Evolutionary conservation across 768 basidiomycete genomes (phyloP).

Genomic region (Amanita rimosa): DNA sequence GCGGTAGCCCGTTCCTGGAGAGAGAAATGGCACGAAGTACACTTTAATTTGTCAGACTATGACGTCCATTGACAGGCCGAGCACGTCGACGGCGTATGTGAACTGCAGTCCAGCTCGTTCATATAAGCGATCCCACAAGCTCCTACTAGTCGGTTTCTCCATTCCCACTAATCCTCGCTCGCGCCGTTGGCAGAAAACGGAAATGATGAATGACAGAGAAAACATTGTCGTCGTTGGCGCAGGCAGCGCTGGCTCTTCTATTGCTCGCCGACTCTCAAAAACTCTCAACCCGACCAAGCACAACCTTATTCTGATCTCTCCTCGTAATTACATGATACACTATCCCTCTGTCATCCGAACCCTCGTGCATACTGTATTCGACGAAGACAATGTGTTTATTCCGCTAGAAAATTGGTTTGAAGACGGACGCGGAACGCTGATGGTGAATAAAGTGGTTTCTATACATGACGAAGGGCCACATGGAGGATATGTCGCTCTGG

Average conservation of each 20-base stretch:
- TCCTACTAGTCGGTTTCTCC: not conserved
- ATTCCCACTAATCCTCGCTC: not conserved
- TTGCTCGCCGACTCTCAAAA: conserved; percentile 36
- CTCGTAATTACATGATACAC: conserved; percentile 37
- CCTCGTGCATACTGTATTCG: conserved; percentile 31
- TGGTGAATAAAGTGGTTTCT: conserved; percentile 26
- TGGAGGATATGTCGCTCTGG: conserved; percentile 37
- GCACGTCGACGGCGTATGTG: not conserved
- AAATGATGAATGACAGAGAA: conserved; percentile 3
- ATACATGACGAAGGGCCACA: conserved; percentile 20
- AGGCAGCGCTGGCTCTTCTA: conserved; percentile 36
- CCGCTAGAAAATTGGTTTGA: conserved; percentile 39
- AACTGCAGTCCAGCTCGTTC: not conserved
- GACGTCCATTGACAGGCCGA: not conserved
- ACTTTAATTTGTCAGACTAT: not conserved
- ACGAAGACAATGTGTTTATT: conserved; percentile 35
- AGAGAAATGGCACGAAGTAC: not conserved
- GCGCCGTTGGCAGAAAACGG: no score
- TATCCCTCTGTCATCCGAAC: conserved; percentile 44
- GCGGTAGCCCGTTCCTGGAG: not conserved
- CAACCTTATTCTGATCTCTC: conserved; percentile 43
- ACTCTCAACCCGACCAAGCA: conserved; percentile 35
- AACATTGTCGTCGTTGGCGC: conserved; percentile 44
- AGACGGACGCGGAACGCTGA: conserved; percentile 32
- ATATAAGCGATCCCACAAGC: not conserved